These are phyloP conservation scores for Elsinoe ampelina DNA, from an alignment of 2,329 filamentous ascomycete species.

Conservation along the genomic window DNA sequence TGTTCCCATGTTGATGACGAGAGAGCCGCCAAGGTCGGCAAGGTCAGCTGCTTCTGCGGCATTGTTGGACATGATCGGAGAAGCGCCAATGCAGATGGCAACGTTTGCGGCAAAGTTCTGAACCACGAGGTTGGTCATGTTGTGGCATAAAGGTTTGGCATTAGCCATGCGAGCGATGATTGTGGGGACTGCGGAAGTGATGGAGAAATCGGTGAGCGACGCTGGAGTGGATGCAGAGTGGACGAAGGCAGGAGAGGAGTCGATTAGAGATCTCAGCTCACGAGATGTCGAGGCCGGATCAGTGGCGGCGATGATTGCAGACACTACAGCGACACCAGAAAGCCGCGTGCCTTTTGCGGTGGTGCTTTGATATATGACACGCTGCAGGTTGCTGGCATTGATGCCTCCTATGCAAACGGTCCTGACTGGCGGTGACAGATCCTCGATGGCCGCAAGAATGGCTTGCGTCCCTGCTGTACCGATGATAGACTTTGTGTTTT, in stretches of 20 bases:
- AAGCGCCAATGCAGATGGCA: conserved; percentile 72
- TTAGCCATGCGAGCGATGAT: conserved; percentile 51
- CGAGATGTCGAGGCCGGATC: conserved; percentile 57
- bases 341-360: conserved; percentile 46
- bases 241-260: conserved; percentile 30
- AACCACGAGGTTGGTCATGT: conserved; percentile 95
- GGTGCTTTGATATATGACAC: conserved; percentile 62
- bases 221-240: conserved; percentile 18
- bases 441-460: conserved; percentile 54
- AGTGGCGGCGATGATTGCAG: conserved; percentile 67
- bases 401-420: conserved; percentile 86
- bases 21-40: conserved; percentile 62
- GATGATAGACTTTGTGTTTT: conserved; percentile 74
- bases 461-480: conserved; percentile 60
- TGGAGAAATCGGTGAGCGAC: conserved; percentile 23
- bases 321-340: conserved; percentile 80
- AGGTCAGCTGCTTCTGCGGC: conserved; percentile 74
- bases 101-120: conserved; percentile 93
- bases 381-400: conserved; percentile 64
- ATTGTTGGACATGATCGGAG: conserved; percentile 90
- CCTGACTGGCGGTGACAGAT: conserved; percentile 36
- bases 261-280: conserved; percentile 50
- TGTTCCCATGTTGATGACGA: conserved; percentile 94
- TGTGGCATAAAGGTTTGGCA: conserved; percentile 70
- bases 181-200: conserved; percentile 22